Percentiles rank a stretch among this genome's conserved stretches.
These are phyloP conservation scores for Priceomyces medius DNA, from an alignment of 805 yeast species.

Conservation along the genomic window DNA sequence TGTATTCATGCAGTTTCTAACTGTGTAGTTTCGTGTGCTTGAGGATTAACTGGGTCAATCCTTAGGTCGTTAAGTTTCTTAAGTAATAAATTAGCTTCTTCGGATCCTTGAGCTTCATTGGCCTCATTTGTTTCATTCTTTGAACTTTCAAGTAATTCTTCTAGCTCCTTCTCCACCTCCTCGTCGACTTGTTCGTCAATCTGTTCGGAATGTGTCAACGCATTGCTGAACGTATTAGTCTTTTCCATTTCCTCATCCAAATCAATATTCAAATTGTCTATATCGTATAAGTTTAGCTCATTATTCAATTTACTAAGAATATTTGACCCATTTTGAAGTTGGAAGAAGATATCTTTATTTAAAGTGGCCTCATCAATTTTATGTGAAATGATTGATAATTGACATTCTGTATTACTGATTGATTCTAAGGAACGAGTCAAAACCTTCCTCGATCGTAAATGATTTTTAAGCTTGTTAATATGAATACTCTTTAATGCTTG, in stretches of 20 bases:
- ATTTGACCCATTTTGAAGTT: constrained; percentile 24
- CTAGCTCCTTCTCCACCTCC: constrained; percentile 24
- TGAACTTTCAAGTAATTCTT: constrained; percentile 2
- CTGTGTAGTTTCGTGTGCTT: constrained; percentile 3
- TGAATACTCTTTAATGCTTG: constrained; percentile 10
- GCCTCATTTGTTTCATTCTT: constrained; percentile 1
- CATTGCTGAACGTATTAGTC: constrained; percentile 27
- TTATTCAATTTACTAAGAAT: constrained; percentile 29
- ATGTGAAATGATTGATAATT: constrained; percentile 22
- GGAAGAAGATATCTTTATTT: constrained; percentile 24
- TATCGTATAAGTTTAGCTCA: constrained; percentile 23
- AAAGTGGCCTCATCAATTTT: constrained; percentile 37
- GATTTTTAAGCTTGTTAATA: constrained; percentile 16
- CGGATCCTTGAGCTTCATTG: constrained; percentile 3
- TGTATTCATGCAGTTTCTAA: constrained; percentile 3
- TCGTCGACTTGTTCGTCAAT: constrained; percentile 27
- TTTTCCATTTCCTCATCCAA: constrained; percentile 29
- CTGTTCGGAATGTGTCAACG: constrained; percentile 13
- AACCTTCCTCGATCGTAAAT: constrained; percentile 15
- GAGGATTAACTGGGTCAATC: neutral
- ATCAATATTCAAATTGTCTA: constrained; percentile 26
- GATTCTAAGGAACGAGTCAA: constrained; percentile 17
- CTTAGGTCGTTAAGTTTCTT: constrained; percentile 13
- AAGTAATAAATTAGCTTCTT: constrained; percentile 10
- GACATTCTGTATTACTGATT: constrained; percentile 15